These are phyloP conservation scores for Starmera quercuum DNA, from an alignment of 805 yeast genomes.

Conservation along the genomic window DNA sequence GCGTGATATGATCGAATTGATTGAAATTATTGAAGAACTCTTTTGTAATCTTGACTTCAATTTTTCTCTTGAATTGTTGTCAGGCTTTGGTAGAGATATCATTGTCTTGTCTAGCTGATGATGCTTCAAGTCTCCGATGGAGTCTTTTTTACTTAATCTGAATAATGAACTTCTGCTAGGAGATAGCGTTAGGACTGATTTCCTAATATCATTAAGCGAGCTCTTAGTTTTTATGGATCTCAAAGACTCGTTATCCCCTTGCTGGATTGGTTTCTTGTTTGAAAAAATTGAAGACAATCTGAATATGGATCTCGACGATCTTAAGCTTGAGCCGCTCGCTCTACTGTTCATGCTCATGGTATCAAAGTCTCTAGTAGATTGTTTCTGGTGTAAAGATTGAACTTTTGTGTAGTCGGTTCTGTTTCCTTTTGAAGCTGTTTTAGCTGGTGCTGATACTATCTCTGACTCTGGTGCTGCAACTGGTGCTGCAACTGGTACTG, in stretches of 20 bases:
- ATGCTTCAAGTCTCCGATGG: slow-evolving; percentile 14
- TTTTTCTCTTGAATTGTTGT: slow-evolving; percentile 46
- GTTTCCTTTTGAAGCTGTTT: slow-evolving; percentile 5
- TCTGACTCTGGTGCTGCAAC: background rate
- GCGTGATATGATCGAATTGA: slow-evolving; percentile 18
- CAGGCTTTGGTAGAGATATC: slow-evolving; percentile 53
- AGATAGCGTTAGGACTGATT: slow-evolving; percentile 19
- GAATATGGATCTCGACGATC: slow-evolving; percentile 18
- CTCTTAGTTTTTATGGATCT: slow-evolving; percentile 17
- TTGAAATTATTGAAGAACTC: slow-evolving; percentile 39
- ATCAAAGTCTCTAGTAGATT: slow-evolving; percentile 9
- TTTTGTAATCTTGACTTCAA: slow-evolving; percentile 44
- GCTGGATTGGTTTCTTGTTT: background rate
- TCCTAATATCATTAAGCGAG: slow-evolving; percentile 22
- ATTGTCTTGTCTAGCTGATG: slow-evolving; percentile 24
- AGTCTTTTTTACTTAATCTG: slow-evolving; percentile 16
- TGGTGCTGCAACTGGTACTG: slow-evolving; percentile 1
- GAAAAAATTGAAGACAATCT: slow-evolving; percentile 19
- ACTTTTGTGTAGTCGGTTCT: background rate
- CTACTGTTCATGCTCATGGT: slow-evolving; percentile 10
- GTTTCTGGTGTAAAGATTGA: background rate
- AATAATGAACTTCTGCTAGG: slow-evolving; percentile 14
- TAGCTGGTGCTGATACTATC: background rate
- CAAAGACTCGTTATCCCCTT: slow-evolving; percentile 11
- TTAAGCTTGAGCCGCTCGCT: slow-evolving; percentile 7